Conservation (phyloP, 2,329 filamentous ascomycete genomes). For the Cladosporium sp. region DNA sequence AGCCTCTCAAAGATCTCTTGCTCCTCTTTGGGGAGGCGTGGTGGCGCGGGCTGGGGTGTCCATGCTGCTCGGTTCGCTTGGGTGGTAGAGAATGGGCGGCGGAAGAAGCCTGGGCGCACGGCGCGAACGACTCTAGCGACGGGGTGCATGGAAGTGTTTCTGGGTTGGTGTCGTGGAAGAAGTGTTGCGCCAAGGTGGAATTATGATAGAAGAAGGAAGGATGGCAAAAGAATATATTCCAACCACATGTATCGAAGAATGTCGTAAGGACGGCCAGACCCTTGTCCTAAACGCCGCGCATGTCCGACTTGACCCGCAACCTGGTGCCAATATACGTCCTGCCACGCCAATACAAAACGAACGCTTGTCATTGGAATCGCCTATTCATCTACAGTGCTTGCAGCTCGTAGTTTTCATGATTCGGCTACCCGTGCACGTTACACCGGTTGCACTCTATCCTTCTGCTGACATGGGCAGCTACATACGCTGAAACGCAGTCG, state of each 20-base stretch:
- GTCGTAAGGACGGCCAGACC: neutral
- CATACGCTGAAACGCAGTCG: neutral
- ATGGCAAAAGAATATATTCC: neutral
- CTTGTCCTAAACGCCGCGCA: neutral
- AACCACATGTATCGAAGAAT: neutral
- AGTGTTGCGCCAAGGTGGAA: neutral
- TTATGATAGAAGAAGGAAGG: neutral
- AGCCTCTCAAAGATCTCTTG: slow-evolving; percentile 89
- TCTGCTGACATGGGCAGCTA: neutral
- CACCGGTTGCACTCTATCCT: neutral
- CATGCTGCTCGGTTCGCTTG: slow-evolving; percentile 35
- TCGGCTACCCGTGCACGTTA: neutral
- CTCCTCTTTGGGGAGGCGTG: slow-evolving; percentile 81
- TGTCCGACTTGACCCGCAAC: neutral
- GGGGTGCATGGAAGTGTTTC: slow-evolving; percentile 25
- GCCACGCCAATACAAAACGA: neutral
- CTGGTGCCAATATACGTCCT: neutral
- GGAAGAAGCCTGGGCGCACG: slow-evolving; percentile 33
- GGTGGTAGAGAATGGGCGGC: slow-evolving; percentile 32
- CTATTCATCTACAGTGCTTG: neutral
- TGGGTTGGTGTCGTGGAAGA: neutral
- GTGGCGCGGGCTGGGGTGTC: slow-evolving; percentile 65
- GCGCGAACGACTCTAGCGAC: slow-evolving; percentile 24
- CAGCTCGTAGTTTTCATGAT: no score
- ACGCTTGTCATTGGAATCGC: neutral